Percentiles rank a stretch among this genome's conserved stretches.
Conservation (phyloP, 257 asterid species). For the Gentiana straminea region DNA sequence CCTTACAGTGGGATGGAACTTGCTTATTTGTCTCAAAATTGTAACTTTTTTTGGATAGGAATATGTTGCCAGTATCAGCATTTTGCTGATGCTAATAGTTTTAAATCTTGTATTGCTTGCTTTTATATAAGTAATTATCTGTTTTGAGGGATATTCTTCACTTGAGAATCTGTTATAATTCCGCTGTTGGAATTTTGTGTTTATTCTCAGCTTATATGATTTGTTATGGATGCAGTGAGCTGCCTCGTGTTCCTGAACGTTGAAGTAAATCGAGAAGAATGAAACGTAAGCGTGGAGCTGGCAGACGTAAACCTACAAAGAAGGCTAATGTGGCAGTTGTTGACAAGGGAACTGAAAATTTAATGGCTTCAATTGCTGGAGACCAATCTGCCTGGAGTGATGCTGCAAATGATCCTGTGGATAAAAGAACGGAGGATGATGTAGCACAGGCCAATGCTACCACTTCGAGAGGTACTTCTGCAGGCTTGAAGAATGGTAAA, state of each 20-base stretch:
- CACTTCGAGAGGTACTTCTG: background rate
- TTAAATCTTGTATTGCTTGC: too few relatives aligned
- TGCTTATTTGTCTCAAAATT: too few relatives aligned
- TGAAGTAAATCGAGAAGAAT: constrained; percentile 18
- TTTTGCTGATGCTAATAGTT: too few relatives aligned
- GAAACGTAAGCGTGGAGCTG: constrained; percentile 65
- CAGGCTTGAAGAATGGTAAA: constrained; percentile 21
- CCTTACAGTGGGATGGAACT: too few relatives aligned
- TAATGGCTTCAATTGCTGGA: constrained; percentile 32
- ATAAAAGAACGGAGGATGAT: constrained; percentile 52
- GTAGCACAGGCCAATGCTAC: background rate
- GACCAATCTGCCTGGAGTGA: constrained; percentile 42
- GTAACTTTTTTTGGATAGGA: too few relatives aligned
- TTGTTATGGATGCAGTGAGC: constrained; percentile 6
- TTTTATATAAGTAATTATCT: too few relatives aligned
- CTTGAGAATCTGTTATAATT: too few relatives aligned
- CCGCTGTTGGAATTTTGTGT: too few relatives aligned
- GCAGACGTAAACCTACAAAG: constrained; percentile 56
- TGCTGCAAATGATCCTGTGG: constrained; percentile 42
- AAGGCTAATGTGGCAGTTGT: constrained; percentile 25
- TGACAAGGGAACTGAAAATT: constrained; percentile 38
- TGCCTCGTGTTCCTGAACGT: background rate
- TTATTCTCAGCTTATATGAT: background rate
- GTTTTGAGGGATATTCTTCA: too few relatives aligned
- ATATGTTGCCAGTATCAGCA: too few relatives aligned